Conservation (phyloP, 306 rosid species). For the Datisca glomerata region DNA sequence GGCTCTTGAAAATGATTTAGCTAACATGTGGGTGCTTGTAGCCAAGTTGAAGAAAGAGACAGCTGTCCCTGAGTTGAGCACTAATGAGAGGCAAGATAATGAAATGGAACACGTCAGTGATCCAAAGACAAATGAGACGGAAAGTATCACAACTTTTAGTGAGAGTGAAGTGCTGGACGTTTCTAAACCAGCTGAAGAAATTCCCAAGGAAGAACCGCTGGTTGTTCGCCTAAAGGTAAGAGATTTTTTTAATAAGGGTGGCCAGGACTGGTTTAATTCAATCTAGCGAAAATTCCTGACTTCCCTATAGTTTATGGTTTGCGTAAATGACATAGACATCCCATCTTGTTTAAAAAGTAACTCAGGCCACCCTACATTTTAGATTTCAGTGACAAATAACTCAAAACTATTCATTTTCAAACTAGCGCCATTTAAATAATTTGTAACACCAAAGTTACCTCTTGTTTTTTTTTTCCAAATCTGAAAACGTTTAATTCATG, state of each 20-base stretch:
- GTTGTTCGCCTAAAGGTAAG: slow-evolving; percentile 91
- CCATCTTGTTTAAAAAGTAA: too few species aligned
- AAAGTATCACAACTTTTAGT: slow-evolving; percentile 18
- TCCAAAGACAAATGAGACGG: slow-evolving; percentile 23
- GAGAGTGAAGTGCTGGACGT: slow-evolving; percentile 40
- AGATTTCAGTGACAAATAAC: too few species aligned
- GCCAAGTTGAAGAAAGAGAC: slow-evolving; percentile 94
- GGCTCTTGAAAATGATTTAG: slow-evolving; percentile 93
- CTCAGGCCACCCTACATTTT: too few species aligned
- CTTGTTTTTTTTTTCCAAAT: too few species aligned
- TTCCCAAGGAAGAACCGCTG: slow-evolving; percentile 59
- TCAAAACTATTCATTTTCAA: too few species aligned
- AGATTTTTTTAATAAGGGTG: not conserved
- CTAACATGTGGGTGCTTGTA: slow-evolving; percentile 99
- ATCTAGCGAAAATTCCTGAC: too few species aligned
- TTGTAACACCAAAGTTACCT: too few species aligned
- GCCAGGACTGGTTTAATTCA: too few species aligned
- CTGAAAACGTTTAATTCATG: too few species aligned
- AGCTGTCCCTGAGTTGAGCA: slow-evolving; percentile 42
- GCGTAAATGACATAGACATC: too few species aligned
- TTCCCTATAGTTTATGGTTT: too few species aligned
- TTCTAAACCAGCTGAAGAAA: slow-evolving; percentile 40
- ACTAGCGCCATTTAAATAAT: too few species aligned
- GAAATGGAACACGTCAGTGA: slow-evolving; percentile 30
- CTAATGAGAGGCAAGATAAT: slow-evolving; percentile 35